Conservation (phyloP, 257 asterid genomes). For the Cordia subcordata region DNA sequence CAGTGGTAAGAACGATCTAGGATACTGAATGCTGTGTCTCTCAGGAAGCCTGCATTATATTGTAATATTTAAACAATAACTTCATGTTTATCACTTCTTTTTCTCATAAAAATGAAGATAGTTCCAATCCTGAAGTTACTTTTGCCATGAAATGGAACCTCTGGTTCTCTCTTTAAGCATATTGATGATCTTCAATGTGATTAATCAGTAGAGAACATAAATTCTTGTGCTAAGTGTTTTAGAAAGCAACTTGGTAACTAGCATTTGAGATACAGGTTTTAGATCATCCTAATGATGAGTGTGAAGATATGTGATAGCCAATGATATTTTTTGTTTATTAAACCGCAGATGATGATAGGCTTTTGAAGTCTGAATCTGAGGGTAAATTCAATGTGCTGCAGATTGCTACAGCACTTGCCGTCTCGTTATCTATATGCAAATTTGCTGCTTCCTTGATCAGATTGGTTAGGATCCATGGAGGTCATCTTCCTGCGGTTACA, state of each 20-base stretch:
- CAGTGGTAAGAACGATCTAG: conserved; percentile 28
- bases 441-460: conserved; percentile 39
- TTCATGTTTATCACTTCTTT: too few species aligned
- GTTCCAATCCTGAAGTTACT: not conserved
- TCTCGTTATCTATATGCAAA: conserved; percentile 68
- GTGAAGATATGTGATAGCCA: too few species aligned
- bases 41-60: not conserved
- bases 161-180: too few species aligned
- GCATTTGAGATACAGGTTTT: not conserved
- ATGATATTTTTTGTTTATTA: conserved; percentile 10
- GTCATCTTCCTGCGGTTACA: conserved; percentile 68
- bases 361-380: conserved; percentile 26
- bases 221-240: too few species aligned
- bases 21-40: not conserved
- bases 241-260: too few species aligned
- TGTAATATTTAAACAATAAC: not conserved
- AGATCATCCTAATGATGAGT: not conserved
- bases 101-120: not conserved
- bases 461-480: conserved; percentile 43
- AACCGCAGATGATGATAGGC: conserved; percentile 38
- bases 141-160: not conserved
- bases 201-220: too few species aligned
- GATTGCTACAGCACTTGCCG: conserved; percentile 57
- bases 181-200: too few species aligned
- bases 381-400: conserved; percentile 50